phyloP scores from a whole-genome alignment of 2,329 filamentous ascomycete species.

The Fusarium nelsonii region DNA sequence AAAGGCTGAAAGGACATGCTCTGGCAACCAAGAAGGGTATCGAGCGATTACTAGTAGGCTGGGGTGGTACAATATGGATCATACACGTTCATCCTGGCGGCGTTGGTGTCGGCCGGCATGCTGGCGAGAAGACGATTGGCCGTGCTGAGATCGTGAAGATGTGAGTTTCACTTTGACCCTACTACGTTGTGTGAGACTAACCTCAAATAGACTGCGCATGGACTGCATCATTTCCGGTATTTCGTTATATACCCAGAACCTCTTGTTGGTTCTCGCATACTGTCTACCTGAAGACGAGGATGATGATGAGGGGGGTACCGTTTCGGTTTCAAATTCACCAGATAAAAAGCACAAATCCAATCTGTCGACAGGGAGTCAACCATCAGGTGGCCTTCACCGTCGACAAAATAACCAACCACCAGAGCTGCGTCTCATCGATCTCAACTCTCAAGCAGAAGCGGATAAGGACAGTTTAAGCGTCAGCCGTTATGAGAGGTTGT shows the following conservation, averaged over 20 bases:
- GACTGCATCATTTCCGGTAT: slow-evolving; percentile 98
- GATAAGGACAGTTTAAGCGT: slow-evolving; percentile 89
- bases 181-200: slow-evolving; percentile 66
- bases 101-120: slow-evolving; percentile 73
- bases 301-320: slow-evolving; percentile 48
- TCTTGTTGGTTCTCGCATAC: slow-evolving; percentile 93
- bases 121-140: slow-evolving; percentile 78
- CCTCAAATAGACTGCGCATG: slow-evolving; percentile 78
- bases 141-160: slow-evolving; percentile 92
- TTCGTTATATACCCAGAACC: slow-evolving; percentile 92
- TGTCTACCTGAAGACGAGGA: slow-evolving; percentile 78
- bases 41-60: slow-evolving; percentile 91
- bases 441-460: slow-evolving; percentile 85
- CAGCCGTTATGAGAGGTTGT: slow-evolving; percentile 86
- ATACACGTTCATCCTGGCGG: slow-evolving; percentile 87
- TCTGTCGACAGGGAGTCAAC: slow-evolving; percentile 65
- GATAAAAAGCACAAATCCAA: slow-evolving; percentile 57
- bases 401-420: slow-evolving; percentile 85
- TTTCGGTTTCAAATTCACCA: slow-evolving; percentile 35
- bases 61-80: slow-evolving; percentile 97
- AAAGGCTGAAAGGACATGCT: slow-evolving; percentile 63
- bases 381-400: slow-evolving; percentile 74
- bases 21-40: slow-evolving; percentile 62
- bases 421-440: slow-evolving; percentile 90
- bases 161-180: slow-evolving; percentile 68